Evolutionary conservation across 2,329 filamentous ascomycete genomes (phyloP).

Genomic region (Stachybotrys echinatus): DNA sequence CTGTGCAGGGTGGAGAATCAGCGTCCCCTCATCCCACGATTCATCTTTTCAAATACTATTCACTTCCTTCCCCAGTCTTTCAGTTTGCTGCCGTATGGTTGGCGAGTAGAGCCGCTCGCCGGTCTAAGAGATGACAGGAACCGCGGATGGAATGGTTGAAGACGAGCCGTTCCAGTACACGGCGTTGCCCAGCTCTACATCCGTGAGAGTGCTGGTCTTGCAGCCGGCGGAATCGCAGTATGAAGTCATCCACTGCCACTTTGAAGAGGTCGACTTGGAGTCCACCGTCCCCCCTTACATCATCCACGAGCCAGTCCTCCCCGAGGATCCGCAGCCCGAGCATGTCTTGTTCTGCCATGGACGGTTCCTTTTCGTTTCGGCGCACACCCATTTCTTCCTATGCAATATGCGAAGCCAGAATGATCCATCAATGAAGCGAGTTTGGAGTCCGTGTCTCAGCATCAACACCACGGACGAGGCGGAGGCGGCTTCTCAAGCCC

Average conservation of each 20-base stretch:
- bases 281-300: slow-evolving; percentile 1
- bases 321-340: slow-evolving; percentile 1
- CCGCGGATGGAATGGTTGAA: too few relatives aligned
- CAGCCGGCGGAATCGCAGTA: slow-evolving; percentile 4
- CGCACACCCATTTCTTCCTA: slow-evolving; percentile 6
- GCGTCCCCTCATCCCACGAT: not conserved
- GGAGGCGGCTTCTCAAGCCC: slow-evolving; percentile 1
- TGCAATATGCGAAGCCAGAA: slow-evolving; percentile 5
- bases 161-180: not conserved
- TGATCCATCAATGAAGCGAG: not conserved
- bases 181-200: not conserved
- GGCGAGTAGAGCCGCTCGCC: too few relatives aligned
- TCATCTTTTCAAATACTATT: not conserved
- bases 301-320: slow-evolving; percentile 5
- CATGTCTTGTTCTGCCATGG: slow-evolving; percentile 6
- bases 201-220: slow-evolving; percentile 1
- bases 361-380: slow-evolving; percentile 3
- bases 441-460: slow-evolving; percentile 6
- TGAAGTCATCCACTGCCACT: slow-evolving; percentile 5
- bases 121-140: too few relatives aligned
- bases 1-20: not conserved
- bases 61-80: too few relatives aligned
- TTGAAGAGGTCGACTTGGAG: not conserved
- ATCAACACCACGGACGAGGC: slow-evolving; percentile 2
- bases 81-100: too few relatives aligned